Evolutionary conservation across 805 yeast genomes (phyloP).

Genomic region (Zygosaccharomyces bisporus): DNA sequence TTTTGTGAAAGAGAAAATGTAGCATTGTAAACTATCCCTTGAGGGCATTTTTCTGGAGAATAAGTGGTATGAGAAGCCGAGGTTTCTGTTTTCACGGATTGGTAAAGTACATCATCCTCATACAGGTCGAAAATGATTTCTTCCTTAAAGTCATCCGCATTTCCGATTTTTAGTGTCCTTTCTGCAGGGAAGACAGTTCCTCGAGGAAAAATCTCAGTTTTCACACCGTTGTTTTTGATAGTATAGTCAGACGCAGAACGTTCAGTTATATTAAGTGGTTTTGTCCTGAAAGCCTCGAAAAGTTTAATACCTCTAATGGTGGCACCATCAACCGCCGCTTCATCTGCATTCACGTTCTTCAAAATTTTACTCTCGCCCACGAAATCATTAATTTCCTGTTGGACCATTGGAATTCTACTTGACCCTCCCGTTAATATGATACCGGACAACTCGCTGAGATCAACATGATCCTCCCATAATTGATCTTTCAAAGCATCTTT

Average conservation of each 20-base stretch:
- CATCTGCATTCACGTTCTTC: slow-evolving; percentile 92
- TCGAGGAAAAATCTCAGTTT: slow-evolving; percentile 42
- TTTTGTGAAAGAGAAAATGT: slow-evolving; percentile 46
- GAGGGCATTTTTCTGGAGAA: slow-evolving; percentile 39
- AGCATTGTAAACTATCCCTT: slow-evolving; percentile 39
- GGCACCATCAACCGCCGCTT: slow-evolving; percentile 86
- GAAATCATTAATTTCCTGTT: slow-evolving; percentile 50
- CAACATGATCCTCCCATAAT: slow-evolving; percentile 26
- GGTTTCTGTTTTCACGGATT: slow-evolving; percentile 15
- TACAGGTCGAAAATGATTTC: slow-evolving; percentile 37
- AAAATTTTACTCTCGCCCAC: slow-evolving; percentile 62
- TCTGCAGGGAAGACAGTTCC: slow-evolving; percentile 42
- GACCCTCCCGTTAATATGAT: slow-evolving; percentile 88
- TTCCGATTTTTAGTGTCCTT: slow-evolving; percentile 34
- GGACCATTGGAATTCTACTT: slow-evolving; percentile 84
- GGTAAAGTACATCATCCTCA: slow-evolving; percentile 24
- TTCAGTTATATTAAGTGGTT: slow-evolving; percentile 54
- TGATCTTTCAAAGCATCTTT: slow-evolving; percentile 44
- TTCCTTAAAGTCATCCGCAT: slow-evolving; percentile 32
- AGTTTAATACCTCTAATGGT: slow-evolving; percentile 77
- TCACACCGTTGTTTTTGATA: slow-evolving; percentile 33
- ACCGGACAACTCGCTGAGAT: slow-evolving; percentile 47
- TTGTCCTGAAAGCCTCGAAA: slow-evolving; percentile 63
- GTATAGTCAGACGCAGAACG: slow-evolving; percentile 49
- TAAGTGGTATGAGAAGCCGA: slow-evolving; percentile 32